phyloP scores from a whole-genome alignment of 495 filamentous ascomycete genomes.

The Clavariopsis aquatica region DNA sequence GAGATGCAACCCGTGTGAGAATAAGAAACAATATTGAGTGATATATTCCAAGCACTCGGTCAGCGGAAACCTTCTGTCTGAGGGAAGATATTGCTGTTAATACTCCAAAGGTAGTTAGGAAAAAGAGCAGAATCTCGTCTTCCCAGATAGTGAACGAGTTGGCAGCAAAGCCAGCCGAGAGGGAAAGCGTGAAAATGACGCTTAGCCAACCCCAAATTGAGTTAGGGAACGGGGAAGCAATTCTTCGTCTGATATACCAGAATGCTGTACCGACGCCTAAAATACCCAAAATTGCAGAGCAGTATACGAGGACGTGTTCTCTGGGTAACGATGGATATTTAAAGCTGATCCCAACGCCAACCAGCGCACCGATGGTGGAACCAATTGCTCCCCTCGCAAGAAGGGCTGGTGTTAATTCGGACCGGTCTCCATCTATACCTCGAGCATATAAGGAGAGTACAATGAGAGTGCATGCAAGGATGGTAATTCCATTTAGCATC shows the following conservation, averaged over 20 bases:
- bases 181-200: slow-evolving; percentile 73
- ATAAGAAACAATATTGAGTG: slow-evolving; percentile 83
- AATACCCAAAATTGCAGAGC: slow-evolving; percentile 64
- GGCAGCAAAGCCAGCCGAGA: slow-evolving; percentile 88
- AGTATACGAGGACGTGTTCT: slow-evolving; percentile 46
- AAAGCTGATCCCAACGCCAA: slow-evolving; percentile 37
- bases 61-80: slow-evolving; percentile 60
- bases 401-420: slow-evolving; percentile 55
- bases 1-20: slow-evolving; percentile 77
- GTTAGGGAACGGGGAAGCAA: slow-evolving; percentile 66
- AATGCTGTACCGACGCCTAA: slow-evolving; percentile 60
- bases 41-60: slow-evolving; percentile 73
- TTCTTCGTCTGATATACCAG: slow-evolving; percentile 51
- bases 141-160: slow-evolving; percentile 99
- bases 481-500: slow-evolving; percentile 75
- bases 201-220: slow-evolving; percentile 86
- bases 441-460: slow-evolving; percentile 72
- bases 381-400: slow-evolving; percentile 45
- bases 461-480: slow-evolving; percentile 67
- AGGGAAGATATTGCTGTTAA: slow-evolving; percentile 71
- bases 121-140: slow-evolving; percentile 89
- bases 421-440: slow-evolving; percentile 54
- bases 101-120: slow-evolving; percentile 83
- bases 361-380: slow-evolving; percentile 35
- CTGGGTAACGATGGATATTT: slow-evolving; percentile 33